Evolutionary conservation across 1,284 basidiomycete species (phyloP).

Genomic region (Xerocomus cyaneibrunnescens): DNA sequence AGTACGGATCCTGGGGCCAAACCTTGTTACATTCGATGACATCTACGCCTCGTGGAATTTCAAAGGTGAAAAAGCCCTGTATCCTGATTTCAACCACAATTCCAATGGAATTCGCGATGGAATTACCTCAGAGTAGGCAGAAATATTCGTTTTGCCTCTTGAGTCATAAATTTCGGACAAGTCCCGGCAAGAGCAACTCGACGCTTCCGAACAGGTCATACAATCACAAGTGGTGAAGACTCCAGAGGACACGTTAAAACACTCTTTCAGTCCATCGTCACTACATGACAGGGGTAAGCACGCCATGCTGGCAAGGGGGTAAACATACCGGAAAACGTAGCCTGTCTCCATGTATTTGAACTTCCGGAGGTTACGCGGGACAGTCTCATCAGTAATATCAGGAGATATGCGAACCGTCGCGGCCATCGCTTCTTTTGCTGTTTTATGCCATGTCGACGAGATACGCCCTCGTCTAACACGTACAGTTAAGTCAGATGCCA

Average conservation of each 20-base stretch:
- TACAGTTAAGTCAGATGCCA: conserved; percentile 1
- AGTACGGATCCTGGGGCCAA: not conserved
- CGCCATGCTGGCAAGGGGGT: not conserved
- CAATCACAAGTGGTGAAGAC: conserved; percentile 37
- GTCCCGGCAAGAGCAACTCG: conserved; percentile 35
- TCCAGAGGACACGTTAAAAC: conserved; percentile 22
- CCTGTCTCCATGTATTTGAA: conserved; percentile 54
- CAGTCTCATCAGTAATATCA: conserved; percentile 46
- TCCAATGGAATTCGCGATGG: conserved; percentile 14
- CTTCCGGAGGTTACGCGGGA: conserved; percentile 41
- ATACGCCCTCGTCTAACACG: conserved; percentile 33
- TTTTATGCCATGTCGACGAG: conserved; percentile 42
- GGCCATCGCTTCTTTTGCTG: conserved; percentile 39
- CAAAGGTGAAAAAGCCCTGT: conserved; percentile 52
- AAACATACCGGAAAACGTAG: conserved; percentile 45
- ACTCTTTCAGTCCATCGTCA: conserved; percentile 18
- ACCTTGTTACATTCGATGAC: conserved; percentile 65
- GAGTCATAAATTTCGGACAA: conserved; percentile 27
- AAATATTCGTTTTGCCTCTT: conserved; percentile 20
- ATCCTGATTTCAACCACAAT: conserved; percentile 2
- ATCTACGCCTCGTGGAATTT: conserved; percentile 43
- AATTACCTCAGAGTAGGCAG: conserved; percentile 43
- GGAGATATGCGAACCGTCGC: conserved; percentile 49
- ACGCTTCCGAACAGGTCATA: conserved; percentile 27
- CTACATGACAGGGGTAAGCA: conserved; percentile 17